Base-by-base conservation (phyloP, 164 flowering plant species). In the Umbellularia californica region DNA sequence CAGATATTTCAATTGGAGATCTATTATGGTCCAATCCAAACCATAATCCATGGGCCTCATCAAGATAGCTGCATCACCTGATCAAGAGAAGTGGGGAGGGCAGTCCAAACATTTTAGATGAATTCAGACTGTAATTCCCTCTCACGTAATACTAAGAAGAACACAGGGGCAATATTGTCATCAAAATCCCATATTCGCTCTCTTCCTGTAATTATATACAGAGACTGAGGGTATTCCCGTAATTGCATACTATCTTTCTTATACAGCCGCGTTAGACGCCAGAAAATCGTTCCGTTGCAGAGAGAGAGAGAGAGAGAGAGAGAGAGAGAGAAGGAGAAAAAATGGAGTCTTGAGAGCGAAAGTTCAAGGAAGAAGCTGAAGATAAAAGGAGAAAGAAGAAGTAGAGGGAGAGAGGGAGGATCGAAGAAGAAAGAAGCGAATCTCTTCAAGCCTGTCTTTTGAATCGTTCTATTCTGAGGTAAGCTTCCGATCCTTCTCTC, bases 261-360 rank as follows among this genome's bases (percentile, higher is more conserved):
- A 15, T 55, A 55, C 5, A 5, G 69, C 69, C 47, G 47, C 28
- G 69, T 67, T 2, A 64, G 15, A 33, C 69, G 69, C 20, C 69
- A 67, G 50, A 67, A 67, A 67, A 25, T 28, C 47, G 19, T 30
- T 19, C 69, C 47, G 41, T 30, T 28, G n/a, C 47, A 17, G 10
- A 15, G 50, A 33, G 69, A 65, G 68, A 65, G 68, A 65, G 66
- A 63, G 23, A 22, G 23, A 63, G 27, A 63, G 24, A 63, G 68
- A 65, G 68, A 30, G 4, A 28, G 4, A 4, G 3, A 28, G 5
- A 30, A 30, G 33, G 0, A 30, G 5, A 30, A 14, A 52, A 52
- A 55, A 55, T 55, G n/a, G 60, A 15, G 60, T 55, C n/a, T 20
- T 55, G 60, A 55, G 6, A 14, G n/a, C 17, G 68, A 65, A 30